Conservation (phyloP, 2,329 filamentous ascomycete genomes). For the Daldinia eschscholtzii region DNA sequence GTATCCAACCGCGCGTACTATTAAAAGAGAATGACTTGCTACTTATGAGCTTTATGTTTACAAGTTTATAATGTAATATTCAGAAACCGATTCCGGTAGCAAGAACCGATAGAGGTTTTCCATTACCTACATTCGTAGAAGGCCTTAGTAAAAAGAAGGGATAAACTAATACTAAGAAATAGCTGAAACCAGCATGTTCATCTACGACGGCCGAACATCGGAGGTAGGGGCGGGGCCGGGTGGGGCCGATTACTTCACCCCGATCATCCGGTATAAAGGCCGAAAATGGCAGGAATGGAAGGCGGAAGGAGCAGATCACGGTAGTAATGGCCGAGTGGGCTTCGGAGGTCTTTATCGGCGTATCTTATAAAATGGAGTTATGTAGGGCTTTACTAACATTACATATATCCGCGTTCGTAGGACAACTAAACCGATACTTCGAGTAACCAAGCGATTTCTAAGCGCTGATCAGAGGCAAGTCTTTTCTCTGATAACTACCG, state of each 20-base stretch:
- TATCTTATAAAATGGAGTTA: not conserved
- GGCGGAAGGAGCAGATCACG: constrained; percentile 2
- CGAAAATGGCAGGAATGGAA: constrained; percentile 21
- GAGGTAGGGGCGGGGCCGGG: constrained; percentile 30
- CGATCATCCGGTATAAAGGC: constrained; percentile 12
- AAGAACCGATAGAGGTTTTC: not conserved
- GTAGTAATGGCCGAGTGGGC: not conserved
- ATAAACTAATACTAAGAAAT: constrained; percentile 7
- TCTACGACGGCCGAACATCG: constrained; percentile 36
- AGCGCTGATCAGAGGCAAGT: not conserved
- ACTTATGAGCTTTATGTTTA: not conserved
- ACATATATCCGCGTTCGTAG: not conserved
- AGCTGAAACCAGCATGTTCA: constrained; percentile 15
- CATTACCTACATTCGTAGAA: not conserved
- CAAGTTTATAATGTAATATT: not conserved
- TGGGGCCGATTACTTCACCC: constrained; percentile 11
- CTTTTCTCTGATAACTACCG: constrained; percentile 8
- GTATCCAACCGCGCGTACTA: too few relatives aligned
- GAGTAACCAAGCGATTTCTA: not conserved
- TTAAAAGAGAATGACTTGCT: not conserved
- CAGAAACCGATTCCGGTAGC: constrained; percentile 3
- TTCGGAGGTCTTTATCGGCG: not conserved
- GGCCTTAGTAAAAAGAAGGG: not conserved
- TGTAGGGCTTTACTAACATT: not conserved
- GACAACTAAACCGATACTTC: not conserved